Conservation (phyloP, 2,329 filamentous ascomycete genomes). For the Penicillium sp. region DNA sequence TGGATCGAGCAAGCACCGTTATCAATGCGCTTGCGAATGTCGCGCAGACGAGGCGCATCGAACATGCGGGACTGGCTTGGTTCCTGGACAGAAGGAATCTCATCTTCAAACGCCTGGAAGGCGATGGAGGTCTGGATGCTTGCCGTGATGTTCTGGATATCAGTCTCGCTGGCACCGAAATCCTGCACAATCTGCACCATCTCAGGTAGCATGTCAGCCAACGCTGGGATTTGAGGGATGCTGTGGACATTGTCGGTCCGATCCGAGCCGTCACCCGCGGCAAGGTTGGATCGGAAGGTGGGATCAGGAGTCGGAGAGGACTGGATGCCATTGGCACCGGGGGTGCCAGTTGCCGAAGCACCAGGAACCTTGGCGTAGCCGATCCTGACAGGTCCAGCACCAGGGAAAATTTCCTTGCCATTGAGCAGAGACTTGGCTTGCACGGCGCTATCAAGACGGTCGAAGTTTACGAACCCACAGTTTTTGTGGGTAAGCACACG, state of each 20-base stretch:
- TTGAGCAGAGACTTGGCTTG: conserved; percentile 86
- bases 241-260: conserved; percentile 37
- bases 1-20: conserved; percentile 82
- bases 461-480: conserved; percentile 98
- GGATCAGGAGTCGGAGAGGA: conserved; percentile 91
- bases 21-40: conserved; percentile 96
- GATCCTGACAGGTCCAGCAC: conserved; percentile 89
- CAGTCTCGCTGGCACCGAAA: conserved; percentile 82
- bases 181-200: conserved; percentile 84
- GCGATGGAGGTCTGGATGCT: conserved; percentile 77
- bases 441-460: conserved; percentile 85
- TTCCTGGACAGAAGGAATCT: conserved; percentile 88
- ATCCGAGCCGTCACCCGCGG: conserved; percentile 30
- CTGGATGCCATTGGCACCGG: conserved; percentile 83
- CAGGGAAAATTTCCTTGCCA: conserved; percentile 97
- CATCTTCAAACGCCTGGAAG: conserved; percentile 71
- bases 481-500: conserved; percentile 97
- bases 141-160: conserved; percentile 69
- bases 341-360: conserved; percentile 74
- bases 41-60: conserved; percentile 89
- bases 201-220: conserved; percentile 77
- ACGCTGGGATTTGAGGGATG: conserved; percentile 63
- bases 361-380: conserved; percentile 97
- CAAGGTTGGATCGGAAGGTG: conserved; percentile 51
- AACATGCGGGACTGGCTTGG: conserved; percentile 86